Conservation (phyloP, 805 yeast genomes). For the Myxozyma geophila region DNA sequence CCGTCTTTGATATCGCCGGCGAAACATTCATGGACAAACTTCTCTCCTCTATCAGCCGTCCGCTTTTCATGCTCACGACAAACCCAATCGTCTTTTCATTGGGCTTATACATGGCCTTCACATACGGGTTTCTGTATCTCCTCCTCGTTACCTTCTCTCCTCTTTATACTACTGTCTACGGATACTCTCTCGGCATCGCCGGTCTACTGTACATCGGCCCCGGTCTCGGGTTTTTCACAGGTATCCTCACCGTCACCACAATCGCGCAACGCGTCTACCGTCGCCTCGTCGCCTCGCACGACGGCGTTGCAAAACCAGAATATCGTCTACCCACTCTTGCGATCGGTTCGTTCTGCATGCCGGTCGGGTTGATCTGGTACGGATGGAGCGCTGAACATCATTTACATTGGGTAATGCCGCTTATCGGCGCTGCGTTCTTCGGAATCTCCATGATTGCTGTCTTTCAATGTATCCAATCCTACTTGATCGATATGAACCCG, state of each 20-base stretch:
- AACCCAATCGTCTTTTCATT: conserved; percentile 48
- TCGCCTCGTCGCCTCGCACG: conserved; percentile 49
- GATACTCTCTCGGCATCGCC: conserved; percentile 61
- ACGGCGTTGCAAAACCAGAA: conserved; percentile 65
- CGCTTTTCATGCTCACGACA: conserved; percentile 43
- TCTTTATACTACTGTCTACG: conserved; percentile 65
- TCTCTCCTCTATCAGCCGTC: conserved; percentile 49
- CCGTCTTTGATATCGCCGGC: conserved; percentile 54
- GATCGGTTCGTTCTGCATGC: conserved; percentile 56
- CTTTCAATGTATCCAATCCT: conserved; percentile 67
- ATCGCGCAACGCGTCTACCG: conserved; percentile 54
- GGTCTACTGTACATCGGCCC: conserved; percentile 80
- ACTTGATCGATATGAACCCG: conserved; percentile 72
- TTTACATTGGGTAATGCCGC: conserved; percentile 65
- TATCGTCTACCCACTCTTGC: conserved; percentile 59
- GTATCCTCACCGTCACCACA: conserved; percentile 57
- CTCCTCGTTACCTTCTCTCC: conserved; percentile 76
- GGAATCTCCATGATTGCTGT: conserved; percentile 64
- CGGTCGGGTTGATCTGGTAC: conserved; percentile 67
- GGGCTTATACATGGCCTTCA: conserved; percentile 47
- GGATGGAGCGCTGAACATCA: conserved; percentile 69
- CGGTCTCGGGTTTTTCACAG: conserved; percentile 66
- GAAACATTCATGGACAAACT: conserved; percentile 50
- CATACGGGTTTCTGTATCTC: conserved; percentile 56
- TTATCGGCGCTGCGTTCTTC: conserved; percentile 63